These are phyloP conservation scores for Candolleomyces aberdarensis DNA, from an alignment of 768 basidiomycete genomes.

Conservation along the genomic window DNA sequence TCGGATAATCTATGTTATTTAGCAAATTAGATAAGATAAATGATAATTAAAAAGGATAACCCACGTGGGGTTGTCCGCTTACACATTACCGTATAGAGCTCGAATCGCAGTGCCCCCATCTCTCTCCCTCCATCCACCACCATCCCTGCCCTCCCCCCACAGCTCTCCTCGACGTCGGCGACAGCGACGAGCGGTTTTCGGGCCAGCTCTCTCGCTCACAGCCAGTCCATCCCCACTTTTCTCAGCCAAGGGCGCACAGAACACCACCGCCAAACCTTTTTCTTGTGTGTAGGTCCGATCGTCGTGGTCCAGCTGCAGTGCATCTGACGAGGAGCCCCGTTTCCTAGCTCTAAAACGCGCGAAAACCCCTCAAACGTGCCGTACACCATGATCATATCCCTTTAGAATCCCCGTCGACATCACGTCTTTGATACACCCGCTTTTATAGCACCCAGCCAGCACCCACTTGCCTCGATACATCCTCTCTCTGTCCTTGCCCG, in stretches of 20 bases:
- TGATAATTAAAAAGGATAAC: constrained; percentile 11
- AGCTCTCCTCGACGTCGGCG: constrained; percentile 21
- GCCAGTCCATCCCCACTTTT: neutral
- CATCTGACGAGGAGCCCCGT: neutral
- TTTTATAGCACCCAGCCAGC: constrained; percentile 21
- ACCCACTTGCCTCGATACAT: constrained; percentile 18
- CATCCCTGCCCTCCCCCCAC: constrained; percentile 14
- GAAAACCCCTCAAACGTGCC: constrained; percentile 2
- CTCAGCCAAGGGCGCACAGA: neutral
- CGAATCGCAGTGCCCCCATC: constrained; percentile 3
- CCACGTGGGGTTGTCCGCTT: constrained; percentile 19
- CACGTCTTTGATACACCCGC: constrained; percentile 10
- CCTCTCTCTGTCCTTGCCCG: constrained; percentile 12
- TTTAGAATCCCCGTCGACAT: constrained; percentile 25
- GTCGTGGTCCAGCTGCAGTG: neutral
- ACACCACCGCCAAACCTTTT: constrained; percentile 3
- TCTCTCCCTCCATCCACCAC: constrained; percentile 11
- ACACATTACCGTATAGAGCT: constrained; percentile 20
- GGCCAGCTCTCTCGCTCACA: constrained; percentile 16
- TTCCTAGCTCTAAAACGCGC: constrained; percentile 2
- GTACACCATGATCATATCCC: constrained; percentile 43
- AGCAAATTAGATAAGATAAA: constrained; percentile 1
- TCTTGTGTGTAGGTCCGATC: constrained; percentile 6
- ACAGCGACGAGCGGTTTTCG: constrained; percentile 24
- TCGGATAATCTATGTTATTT: neutral